These are phyloP conservation scores for Durio zibethinus DNA, from an alignment of 345 rosid species.

Conservation along the genomic window DNA sequence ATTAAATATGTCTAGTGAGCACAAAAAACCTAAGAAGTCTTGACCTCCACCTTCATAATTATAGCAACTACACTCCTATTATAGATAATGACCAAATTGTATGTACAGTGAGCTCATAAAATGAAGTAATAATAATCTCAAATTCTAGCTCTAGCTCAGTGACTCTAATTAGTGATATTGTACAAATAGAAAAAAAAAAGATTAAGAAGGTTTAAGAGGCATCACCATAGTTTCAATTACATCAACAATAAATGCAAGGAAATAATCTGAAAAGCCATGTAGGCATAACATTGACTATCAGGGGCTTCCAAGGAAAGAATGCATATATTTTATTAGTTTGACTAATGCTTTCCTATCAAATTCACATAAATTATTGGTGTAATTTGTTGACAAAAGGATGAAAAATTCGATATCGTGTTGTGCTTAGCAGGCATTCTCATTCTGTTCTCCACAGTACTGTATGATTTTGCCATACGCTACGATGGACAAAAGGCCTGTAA, in stretches of 20 bases:
- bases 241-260: slow-evolving; percentile 1
- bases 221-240: neutral
- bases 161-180: neutral
- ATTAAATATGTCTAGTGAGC: neutral
- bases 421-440: neutral
- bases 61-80: neutral
- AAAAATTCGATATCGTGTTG: too few species aligned
- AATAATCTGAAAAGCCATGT: neutral
- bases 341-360: neutral
- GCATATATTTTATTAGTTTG: neutral
- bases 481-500: slow-evolving; percentile 1
- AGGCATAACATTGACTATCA: neutral
- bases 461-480: neutral
- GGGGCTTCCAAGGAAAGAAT: neutral
- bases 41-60: neutral
- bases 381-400: neutral
- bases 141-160: neutral
- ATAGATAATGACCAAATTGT: neutral
- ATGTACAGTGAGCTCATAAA: neutral
- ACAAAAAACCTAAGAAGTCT: neutral
- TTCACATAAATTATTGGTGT: neutral
- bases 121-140: neutral
- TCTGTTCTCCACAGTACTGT: neutral
- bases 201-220: neutral
- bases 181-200: neutral